phyloP scores from a whole-genome alignment of 441 rosid species.

The Adansonia madagascariensis region DNA sequence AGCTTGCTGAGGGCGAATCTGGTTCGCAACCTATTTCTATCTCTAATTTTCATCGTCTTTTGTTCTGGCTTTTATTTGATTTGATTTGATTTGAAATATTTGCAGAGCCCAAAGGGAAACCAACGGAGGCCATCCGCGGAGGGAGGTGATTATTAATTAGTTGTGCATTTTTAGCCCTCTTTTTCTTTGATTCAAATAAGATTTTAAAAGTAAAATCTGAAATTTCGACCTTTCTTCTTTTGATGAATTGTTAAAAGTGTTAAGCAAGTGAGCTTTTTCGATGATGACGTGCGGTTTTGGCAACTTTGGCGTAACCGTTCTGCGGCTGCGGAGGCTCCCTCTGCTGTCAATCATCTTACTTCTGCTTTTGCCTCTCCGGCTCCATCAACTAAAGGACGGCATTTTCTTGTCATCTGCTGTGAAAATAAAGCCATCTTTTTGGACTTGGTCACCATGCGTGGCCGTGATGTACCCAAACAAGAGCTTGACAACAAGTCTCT shows the following conservation, averaged over 20 bases:
- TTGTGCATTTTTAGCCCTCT: background rate
- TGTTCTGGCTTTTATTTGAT: background rate
- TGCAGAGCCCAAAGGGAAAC: conserved; percentile 76
- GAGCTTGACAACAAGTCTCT: conserved; percentile 95
- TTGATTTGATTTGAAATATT: background rate
- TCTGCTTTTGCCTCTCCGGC: conserved; percentile 82
- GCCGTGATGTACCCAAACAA: conserved; percentile 95
- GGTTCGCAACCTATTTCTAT: conserved; percentile 45
- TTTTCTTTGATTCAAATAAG: background rate
- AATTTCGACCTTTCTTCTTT: background rate
- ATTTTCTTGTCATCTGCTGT: conserved; percentile 95
- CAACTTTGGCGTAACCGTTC: conserved; percentile 91
- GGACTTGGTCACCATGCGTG: conserved; percentile 97
- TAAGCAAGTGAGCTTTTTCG: conserved; percentile 93
- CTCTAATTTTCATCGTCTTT: background rate
- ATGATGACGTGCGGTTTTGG: conserved; percentile 95
- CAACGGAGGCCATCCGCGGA: conserved; percentile 94
- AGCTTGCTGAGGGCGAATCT: conserved; percentile 96
- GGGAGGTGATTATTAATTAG: conserved; percentile 63
- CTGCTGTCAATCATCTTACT: conserved; percentile 81
- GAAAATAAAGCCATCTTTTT: conserved; percentile 94
- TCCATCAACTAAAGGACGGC: conserved; percentile 92
- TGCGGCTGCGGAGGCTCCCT: conserved; percentile 93
- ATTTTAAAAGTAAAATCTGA: conserved; percentile 1
- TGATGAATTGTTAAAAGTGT: conserved; percentile 56